phyloP scores from a whole-genome alignment of 345 rosid genomes.

The Nasturtium officinale region DNA sequence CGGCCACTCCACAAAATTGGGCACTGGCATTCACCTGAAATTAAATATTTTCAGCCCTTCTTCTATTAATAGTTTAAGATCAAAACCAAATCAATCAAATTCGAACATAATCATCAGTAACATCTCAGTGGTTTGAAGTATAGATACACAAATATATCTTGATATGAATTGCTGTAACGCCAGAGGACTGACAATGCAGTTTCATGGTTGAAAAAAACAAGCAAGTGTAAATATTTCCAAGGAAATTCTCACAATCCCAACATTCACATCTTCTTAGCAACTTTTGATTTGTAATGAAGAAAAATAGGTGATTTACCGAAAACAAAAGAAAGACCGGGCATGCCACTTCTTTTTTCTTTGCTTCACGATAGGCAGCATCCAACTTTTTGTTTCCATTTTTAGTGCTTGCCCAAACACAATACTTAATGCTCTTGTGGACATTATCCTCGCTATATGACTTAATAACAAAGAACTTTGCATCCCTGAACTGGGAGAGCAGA shows the following conservation, averaged over 20 bases:
- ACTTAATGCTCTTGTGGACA: slow-evolving; percentile 84
- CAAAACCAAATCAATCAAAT: not conserved
- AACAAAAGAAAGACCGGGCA: slow-evolving; percentile 74
- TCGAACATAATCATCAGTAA: not conserved
- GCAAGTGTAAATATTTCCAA: not conserved
- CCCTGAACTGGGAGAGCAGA: slow-evolving; percentile 43
- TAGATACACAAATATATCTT: slow-evolving; percentile 11
- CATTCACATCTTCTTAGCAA: slow-evolving; percentile 15
- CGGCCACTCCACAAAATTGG: slow-evolving; percentile 86
- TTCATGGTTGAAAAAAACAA: slow-evolving; percentile 6
- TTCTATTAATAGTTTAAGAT: not conserved
- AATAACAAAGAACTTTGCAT: slow-evolving; percentile 78
- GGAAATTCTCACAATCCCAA: not conserved
- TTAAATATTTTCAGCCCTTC: not conserved
- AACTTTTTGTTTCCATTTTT: slow-evolving; percentile 80
- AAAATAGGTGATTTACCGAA: slow-evolving; percentile 54
- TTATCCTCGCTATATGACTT: slow-evolving; percentile 95
- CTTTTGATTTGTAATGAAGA: slow-evolving; percentile 5
- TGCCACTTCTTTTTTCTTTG: slow-evolving; percentile 55
- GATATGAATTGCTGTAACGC: not conserved
- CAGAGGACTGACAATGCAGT: not conserved
- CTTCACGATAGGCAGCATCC: slow-evolving; percentile 78
- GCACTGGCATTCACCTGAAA: slow-evolving; percentile 85
- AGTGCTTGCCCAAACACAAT: slow-evolving; percentile 93
- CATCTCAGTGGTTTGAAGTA: not conserved